These are phyloP conservation scores for Thuja plicata DNA, from an alignment of 83 land plant genomes.

Conservation along the genomic window DNA sequence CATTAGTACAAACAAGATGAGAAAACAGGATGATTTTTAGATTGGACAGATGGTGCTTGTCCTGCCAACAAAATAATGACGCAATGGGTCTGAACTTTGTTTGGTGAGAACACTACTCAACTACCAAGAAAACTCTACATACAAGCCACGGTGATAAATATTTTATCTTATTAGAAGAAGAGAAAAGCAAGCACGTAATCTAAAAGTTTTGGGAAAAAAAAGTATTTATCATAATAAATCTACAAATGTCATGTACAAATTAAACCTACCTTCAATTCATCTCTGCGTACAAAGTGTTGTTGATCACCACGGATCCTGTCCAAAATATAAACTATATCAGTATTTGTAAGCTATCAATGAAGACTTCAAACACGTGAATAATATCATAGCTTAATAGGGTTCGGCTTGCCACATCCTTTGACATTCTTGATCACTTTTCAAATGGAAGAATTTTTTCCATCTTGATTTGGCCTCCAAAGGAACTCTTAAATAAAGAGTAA, in stretches of 20 bases:
- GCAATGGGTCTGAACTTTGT: background rate
- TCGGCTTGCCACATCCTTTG: background rate
- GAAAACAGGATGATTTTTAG: background rate
- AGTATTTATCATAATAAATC: background rate
- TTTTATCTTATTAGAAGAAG: background rate
- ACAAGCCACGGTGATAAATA: background rate
- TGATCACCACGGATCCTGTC: constrained; percentile 95
- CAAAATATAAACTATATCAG: constrained; percentile 7
- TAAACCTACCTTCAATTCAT: constrained; percentile 75
- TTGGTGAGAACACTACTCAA: background rate
- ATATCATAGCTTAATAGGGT: background rate
- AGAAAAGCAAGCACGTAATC: background rate
- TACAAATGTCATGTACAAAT: background rate
- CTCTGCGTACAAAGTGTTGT: constrained; percentile 97
- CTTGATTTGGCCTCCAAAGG: background rate
- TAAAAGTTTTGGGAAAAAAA: background rate
- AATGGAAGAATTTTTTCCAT: background rate
- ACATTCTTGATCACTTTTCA: background rate
- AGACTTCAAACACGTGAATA: background rate
- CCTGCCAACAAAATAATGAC: background rate
- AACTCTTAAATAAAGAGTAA: constrained; percentile 5
- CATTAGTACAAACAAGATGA: background rate
- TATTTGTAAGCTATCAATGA: background rate
- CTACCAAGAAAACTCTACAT: background rate
- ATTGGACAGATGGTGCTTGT: background rate